Percentiles rank a stretch among this genome's conserved stretches.
phyloP scores from a whole-genome alignment of 495 filamentous ascomycete genomes.

The Lepidopterella palustris region DNA sequence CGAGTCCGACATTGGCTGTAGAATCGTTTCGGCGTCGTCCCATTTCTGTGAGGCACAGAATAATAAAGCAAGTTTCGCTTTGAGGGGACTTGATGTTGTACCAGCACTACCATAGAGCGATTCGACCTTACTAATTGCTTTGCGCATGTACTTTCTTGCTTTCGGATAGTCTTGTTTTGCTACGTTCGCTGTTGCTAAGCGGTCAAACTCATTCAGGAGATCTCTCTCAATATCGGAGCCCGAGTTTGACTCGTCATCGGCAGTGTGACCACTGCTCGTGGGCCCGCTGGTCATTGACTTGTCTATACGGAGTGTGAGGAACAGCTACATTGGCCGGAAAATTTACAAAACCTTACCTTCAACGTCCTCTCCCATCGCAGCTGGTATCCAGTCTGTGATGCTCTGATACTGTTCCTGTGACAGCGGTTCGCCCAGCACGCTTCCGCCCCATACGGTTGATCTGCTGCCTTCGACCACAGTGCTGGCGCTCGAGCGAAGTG shows the following conservation, averaged over 20 bases:
- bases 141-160: no score
- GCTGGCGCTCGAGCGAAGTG: background rate
- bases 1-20: no score
- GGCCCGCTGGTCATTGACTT: no score
- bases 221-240: constrained; percentile 1
- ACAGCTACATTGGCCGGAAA: no score
- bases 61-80: no score
- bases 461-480: background rate
- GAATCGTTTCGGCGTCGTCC: no score
- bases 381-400: background rate
- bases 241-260: background rate
- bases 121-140: no score
- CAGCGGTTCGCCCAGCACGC: background rate
- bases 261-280: background rate
- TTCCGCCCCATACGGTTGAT: background rate
- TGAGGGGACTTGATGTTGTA: no score
- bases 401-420: background rate
- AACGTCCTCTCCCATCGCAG: background rate
- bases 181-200: background rate
- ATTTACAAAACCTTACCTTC: background rate
- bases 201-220: background rate
- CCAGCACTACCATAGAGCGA: no score
- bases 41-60: no score
- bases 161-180: background rate
- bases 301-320: no score